Evolutionary conservation across 2,329 filamentous ascomycete species (phyloP).

Genomic region (Rhinocladiella similis): DNA sequence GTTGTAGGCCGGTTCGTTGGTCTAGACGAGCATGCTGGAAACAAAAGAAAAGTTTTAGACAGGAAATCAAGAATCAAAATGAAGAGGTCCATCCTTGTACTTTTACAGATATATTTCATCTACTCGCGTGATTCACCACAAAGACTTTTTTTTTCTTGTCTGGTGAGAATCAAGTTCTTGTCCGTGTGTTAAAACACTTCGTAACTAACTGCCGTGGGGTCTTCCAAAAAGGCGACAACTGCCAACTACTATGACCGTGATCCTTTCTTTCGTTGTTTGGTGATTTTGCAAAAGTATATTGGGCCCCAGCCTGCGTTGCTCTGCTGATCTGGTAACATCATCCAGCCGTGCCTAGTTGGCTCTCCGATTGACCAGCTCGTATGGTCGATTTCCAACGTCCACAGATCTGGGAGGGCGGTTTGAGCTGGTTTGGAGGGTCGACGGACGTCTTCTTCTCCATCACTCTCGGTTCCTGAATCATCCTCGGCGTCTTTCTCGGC

Average conservation of each 20-base stretch:
- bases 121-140: too few species aligned
- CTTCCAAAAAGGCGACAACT: too few species aligned
- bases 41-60: too few species aligned
- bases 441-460: background rate
- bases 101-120: too few species aligned
- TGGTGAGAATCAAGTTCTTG: too few species aligned
- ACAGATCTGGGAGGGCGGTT: background rate
- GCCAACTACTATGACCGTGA: too few species aligned
- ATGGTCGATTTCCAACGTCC: background rate
- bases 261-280: background rate
- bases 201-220: too few species aligned
- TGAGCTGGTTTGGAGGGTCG: background rate
- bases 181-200: too few species aligned
- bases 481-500: background rate
- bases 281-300: background rate
- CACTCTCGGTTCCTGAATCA: background rate
- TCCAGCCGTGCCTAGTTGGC: background rate
- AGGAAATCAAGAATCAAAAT: too few species aligned
- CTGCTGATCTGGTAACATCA: background rate
- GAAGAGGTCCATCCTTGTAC: too few species aligned
- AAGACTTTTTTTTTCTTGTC: too few species aligned
- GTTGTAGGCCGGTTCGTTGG: slow-evolving; percentile 54
- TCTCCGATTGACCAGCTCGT: background rate
- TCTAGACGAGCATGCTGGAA: too few species aligned
- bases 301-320: background rate